phyloP scores from a whole-genome alignment of 805 yeast species.

The Candida xyloterini region DNA sequence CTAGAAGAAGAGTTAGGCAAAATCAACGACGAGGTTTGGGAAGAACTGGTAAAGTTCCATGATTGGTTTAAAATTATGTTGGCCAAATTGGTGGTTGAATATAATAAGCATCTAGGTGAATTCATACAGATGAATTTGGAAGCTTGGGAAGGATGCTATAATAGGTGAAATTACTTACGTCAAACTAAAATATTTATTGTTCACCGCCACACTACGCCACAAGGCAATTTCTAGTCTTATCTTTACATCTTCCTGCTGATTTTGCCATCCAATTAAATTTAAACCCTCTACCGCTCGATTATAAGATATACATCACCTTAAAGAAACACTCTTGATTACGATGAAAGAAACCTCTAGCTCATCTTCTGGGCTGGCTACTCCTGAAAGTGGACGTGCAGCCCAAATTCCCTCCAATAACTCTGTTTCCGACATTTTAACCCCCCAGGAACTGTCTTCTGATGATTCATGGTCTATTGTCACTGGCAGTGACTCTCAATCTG shows the following conservation, averaged over 20 bases:
- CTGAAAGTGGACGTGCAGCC: constrained; percentile 3
- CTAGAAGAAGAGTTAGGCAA: constrained; percentile 24
- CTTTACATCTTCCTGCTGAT: constrained; percentile 12
- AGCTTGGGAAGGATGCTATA: constrained; percentile 29
- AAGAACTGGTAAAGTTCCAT: constrained; percentile 30
- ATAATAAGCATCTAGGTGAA: constrained; percentile 26
- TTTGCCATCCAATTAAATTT: constrained; percentile 20
- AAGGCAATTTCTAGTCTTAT: constrained; percentile 6
- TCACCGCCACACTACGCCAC: constrained; percentile 11
- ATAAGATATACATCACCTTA: not conserved
- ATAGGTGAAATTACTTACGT: constrained; percentile 6
- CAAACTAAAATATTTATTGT: not conserved
- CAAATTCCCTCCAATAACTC: constrained; percentile 6
- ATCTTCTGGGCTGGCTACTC: constrained; percentile 10
- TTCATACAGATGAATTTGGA: constrained; percentile 22
- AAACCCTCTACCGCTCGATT: constrained; percentile 1
- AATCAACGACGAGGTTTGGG: constrained; percentile 25
- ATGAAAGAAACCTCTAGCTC: constrained; percentile 8
- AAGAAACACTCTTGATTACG: not conserved
- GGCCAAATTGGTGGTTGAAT: constrained; percentile 18
- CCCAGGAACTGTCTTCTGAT: constrained; percentile 21
- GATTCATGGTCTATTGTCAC: constrained; percentile 25
- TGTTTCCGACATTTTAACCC: constrained; percentile 19
- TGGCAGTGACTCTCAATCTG: constrained; percentile 12
- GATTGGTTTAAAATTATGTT: constrained; percentile 32